Conservation (phyloP, 805 yeast species). For the Spathaspora arborariae region DNA sequence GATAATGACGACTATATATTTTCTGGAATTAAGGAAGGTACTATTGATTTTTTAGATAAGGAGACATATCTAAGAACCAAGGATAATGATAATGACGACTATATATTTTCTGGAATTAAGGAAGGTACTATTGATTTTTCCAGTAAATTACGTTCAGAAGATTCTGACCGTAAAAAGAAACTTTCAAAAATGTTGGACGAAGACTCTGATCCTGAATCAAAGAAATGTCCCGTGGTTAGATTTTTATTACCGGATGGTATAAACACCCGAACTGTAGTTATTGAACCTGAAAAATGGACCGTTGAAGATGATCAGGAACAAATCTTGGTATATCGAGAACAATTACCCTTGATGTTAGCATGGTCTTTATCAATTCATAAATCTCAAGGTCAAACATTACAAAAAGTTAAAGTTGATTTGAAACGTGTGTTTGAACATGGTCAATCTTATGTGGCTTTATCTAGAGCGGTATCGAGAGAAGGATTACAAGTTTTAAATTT, state of each 20-base stretch:
- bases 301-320: constrained; percentile 70
- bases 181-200: constrained; percentile 34
- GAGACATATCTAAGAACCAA: constrained; percentile 32
- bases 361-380: constrained; percentile 97
- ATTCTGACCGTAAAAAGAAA: constrained; percentile 40
- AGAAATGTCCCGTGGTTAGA: constrained; percentile 69
- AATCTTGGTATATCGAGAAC: constrained; percentile 68
- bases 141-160: neutral
- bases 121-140: neutral
- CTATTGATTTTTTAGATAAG: constrained; percentile 46
- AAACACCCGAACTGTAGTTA: constrained; percentile 64
- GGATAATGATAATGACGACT: constrained; percentile 13
- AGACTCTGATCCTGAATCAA: constrained; percentile 42
- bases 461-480: constrained; percentile 79
- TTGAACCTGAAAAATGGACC: constrained; percentile 79
- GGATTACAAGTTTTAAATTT: constrained; percentile 84
- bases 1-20: constrained; percentile 16
- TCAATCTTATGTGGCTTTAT: constrained; percentile 93
- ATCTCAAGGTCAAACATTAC: constrained; percentile 87
- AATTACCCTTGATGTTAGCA: constrained; percentile 85
- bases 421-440: constrained; percentile 80
- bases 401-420: constrained; percentile 86
- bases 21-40: constrained; percentile 5
- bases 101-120: constrained; percentile 11
- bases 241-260: constrained; percentile 70